These are phyloP conservation scores for Imleria badia DNA, from an alignment of 768 basidiomycete species.

Conservation along the genomic window DNA sequence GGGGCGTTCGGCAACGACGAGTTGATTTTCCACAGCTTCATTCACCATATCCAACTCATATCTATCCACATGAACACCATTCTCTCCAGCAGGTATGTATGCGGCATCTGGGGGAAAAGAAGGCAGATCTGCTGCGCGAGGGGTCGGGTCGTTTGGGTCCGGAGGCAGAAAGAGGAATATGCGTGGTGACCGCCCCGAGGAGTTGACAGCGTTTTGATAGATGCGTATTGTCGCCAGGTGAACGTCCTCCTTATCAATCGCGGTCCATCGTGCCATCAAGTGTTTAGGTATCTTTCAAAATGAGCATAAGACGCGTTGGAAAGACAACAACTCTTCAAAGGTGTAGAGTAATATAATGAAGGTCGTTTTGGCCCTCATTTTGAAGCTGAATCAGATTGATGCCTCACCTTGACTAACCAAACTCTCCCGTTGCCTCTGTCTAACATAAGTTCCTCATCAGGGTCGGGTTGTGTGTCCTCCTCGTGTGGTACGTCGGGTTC, in stretches of 20 bases:
- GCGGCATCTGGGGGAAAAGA: slow-evolving; percentile 31
- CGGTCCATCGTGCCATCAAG: slow-evolving; percentile 83
- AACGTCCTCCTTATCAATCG: slow-evolving; percentile 68
- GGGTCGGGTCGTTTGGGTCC: slow-evolving; percentile 44
- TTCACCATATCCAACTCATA: slow-evolving; percentile 91
- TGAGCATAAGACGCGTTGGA: slow-evolving; percentile 3
- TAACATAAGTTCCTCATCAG: slow-evolving; percentile 80
- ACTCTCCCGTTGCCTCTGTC: slow-evolving; percentile 72
- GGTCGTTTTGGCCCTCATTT: background rate
- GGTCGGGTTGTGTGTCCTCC: slow-evolving; percentile 70
- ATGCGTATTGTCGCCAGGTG: slow-evolving; percentile 86
- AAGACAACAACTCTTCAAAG: background rate
- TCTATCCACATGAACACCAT: slow-evolving; percentile 47
- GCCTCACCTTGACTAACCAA: slow-evolving; percentile 83
- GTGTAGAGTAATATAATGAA: background rate
- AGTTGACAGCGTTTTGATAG: slow-evolving; percentile 50
- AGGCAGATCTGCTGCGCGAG: slow-evolving; percentile 23
- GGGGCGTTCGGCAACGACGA: slow-evolving; percentile 80
- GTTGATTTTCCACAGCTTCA: slow-evolving; percentile 79
- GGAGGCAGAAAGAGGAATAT: slow-evolving; percentile 70
- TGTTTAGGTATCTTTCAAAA: slow-evolving; percentile 74
- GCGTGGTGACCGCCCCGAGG: slow-evolving; percentile 50
- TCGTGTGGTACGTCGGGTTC: slow-evolving; percentile 52
- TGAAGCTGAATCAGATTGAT: background rate
- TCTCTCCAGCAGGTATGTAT: slow-evolving; percentile 29